Evolutionary conservation across 352 stramenopile genomes (phyloP), one percentile per base, ranked within the genome.

Genomic region (Phytophthora syringae): DNA sequence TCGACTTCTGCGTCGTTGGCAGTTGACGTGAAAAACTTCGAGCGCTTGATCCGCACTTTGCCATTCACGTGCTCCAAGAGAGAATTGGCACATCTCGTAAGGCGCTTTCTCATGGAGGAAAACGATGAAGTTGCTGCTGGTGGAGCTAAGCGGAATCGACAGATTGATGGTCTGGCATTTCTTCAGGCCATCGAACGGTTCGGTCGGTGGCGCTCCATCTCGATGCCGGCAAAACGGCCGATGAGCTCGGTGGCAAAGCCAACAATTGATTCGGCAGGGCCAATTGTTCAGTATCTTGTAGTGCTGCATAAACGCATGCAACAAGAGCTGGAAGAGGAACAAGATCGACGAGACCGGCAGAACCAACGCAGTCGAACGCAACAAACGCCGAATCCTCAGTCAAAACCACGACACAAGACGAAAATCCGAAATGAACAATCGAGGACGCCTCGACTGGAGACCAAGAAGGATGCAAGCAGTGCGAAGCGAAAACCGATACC

Each of bases 211-310:
- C 56, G 75, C 25, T 70, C 72, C 16, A 66, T 82, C 0, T 73
- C 72, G 10, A 40, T 32, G 21, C 53, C 65, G 13, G 25, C 53
- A 7, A 67, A 63, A 18, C 57, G 56, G 24, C 25, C 20, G 1
- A 43, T 65, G 39, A 51, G 15, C 15, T 66, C 55, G 15, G 57
- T 79, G 0, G 54, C 51, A 2, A 86, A 85, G n/a, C 60, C 65
- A 16, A 62, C 55, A 7, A 52, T 47, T 39, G 62, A 68, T 21
- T 61, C 55, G 7, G 67, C 80, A 9, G 65, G 72, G 0, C 70
- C 68, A 3, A 75, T 91, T 54, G 59, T 90, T 20, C 75, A 85
- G 45, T 90, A 87, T 62, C 66, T 90, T 7, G 64, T 70, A 16
- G 56, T 90, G 27, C 40, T 80, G 2, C 60, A 79, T 44, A 28